phyloP scores from a whole-genome alignment of 129 eudicot genomes.

The Scalesia atractyloides region DNA sequence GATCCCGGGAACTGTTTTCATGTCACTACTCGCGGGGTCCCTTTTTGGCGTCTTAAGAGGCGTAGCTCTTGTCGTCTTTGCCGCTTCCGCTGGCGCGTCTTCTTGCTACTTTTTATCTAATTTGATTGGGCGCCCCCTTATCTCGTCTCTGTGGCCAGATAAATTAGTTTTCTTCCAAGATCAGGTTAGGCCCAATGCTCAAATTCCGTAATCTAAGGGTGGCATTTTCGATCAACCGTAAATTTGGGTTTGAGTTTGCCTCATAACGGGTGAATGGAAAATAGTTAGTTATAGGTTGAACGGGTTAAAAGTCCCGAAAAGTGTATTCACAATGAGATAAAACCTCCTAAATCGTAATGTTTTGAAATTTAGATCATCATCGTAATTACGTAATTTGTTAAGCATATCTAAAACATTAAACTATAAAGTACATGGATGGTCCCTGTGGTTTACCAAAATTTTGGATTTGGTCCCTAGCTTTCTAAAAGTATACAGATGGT shows the following conservation, averaged over 20 bases:
- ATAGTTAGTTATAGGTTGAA: neutral
- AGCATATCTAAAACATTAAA: neutral
- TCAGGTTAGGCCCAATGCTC: slow-evolving; percentile 51
- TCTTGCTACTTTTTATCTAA: slow-evolving; percentile 86
- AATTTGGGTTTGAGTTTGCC: neutral
- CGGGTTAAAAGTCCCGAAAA: neutral
- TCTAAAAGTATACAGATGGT: too few relatives aligned
- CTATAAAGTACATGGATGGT: too few relatives aligned
- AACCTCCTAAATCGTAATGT: neutral
- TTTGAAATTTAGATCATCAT: neutral
- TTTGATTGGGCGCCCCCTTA: slow-evolving; percentile 81
- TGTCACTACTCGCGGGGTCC: slow-evolving; percentile 93
- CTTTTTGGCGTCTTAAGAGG: slow-evolving; percentile 83
- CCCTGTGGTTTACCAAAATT: too few relatives aligned
- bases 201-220: neutral
- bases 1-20: slow-evolving; percentile 95
- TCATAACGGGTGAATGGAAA: neutral
- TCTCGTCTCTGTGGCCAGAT: slow-evolving; percentile 84
- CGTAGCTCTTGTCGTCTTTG: slow-evolving; percentile 76
- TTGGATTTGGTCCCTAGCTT: too few relatives aligned
- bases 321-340: neutral
- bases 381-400: neutral
- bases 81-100: slow-evolving; percentile 92
- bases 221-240: neutral
- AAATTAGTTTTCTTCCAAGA: slow-evolving; percentile 75